These are phyloP conservation scores for Gleditsia sinensis DNA, from an alignment of 306 rosid genomes.

Conservation along the genomic window DNA sequence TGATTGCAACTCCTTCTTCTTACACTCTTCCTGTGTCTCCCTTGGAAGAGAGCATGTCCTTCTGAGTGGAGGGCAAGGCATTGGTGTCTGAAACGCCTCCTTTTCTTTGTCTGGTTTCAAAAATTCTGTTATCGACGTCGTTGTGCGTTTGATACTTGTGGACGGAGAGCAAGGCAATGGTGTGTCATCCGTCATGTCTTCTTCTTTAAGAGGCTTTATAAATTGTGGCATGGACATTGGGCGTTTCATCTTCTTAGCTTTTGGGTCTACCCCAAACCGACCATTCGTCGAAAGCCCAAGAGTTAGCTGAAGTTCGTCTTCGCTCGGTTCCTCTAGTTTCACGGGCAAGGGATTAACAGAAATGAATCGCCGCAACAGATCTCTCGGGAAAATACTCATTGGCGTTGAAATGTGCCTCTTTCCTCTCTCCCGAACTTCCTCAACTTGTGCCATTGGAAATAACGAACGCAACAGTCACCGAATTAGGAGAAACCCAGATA, in stretches of 20 bases:
- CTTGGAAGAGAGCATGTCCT: conserved; percentile 49
- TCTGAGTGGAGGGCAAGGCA: too few relatives aligned
- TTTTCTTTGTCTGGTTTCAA: too few relatives aligned
- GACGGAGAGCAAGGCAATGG: conserved; percentile 26
- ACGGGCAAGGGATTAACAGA: conserved; percentile 31
- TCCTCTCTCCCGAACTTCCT: conserved; percentile 38
- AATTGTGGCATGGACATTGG: conserved; percentile 59
- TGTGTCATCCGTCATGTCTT: conserved; percentile 17
- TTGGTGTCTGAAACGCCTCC: too few relatives aligned
- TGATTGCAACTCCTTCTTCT: conserved; percentile 59
- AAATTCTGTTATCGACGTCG: too few relatives aligned
- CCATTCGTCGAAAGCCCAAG: conserved; percentile 77
- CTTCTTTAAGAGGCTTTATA: conserved; percentile 20
- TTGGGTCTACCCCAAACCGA: conserved; percentile 73
- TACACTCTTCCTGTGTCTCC: conserved; percentile 47
- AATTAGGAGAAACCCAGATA: neutral
- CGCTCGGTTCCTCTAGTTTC: conserved; percentile 27
- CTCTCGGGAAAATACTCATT: conserved; percentile 40
- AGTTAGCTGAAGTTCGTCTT: conserved; percentile 57
- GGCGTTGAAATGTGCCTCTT: conserved; percentile 28
- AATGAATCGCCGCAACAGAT: conserved; percentile 46
- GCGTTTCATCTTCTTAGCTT: conserved; percentile 49
- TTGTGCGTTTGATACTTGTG: too few relatives aligned
- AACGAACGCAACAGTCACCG: neutral
- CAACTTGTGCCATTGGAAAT: conserved; percentile 47